Percentiles rank a stretch among this genome's conserved stretches.
These are phyloP conservation scores for Pisolithus marmoratus DNA, from an alignment of 768 basidiomycete genomes.

Conservation along the genomic window DNA sequence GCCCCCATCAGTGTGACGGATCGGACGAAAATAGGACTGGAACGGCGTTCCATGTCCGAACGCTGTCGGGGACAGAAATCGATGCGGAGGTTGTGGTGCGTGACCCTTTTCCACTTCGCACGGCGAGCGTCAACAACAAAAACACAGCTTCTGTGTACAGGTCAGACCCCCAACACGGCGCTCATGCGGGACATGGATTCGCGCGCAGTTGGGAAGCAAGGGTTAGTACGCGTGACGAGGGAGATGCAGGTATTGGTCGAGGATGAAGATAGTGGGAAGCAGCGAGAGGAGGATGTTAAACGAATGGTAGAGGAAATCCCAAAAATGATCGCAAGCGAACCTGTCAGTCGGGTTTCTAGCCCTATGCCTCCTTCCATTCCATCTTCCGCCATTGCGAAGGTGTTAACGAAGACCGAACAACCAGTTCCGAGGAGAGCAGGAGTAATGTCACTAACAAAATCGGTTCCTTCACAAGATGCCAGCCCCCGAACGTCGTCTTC, in stretches of 20 bases:
- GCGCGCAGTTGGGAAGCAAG: slow-evolving; percentile 31
- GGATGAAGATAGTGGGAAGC: neutral
- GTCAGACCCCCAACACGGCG: slow-evolving; percentile 52
- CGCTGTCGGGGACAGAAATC: slow-evolving; percentile 45
- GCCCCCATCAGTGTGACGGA: no score
- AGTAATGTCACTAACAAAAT: no score
- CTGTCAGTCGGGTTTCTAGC: no score
- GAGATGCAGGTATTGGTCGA: slow-evolving; percentile 42
- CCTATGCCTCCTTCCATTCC: no score
- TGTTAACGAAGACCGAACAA: no score
- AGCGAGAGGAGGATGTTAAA: no score
- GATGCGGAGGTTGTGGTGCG: slow-evolving; percentile 49
- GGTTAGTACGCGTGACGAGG: slow-evolving; percentile 40
- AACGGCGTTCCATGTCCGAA: slow-evolving; percentile 32
- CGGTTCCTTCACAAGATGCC: no score
- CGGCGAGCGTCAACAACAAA: neutral
- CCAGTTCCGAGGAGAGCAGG: no score
- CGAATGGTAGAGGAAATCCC: no score
- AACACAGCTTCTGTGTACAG: slow-evolving; percentile 51
- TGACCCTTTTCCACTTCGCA: neutral
- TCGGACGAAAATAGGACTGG: neutral
- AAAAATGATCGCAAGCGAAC: no score
- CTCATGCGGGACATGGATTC: slow-evolving; percentile 40
- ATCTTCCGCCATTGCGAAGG: no score
- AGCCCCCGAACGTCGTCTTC: neutral